Evolutionary conservation across 2,329 filamentous ascomycete species (phyloP), one percentile per base, ranked within the genome.

Genomic region (Scopulariopsis brevicaulis): DNA sequence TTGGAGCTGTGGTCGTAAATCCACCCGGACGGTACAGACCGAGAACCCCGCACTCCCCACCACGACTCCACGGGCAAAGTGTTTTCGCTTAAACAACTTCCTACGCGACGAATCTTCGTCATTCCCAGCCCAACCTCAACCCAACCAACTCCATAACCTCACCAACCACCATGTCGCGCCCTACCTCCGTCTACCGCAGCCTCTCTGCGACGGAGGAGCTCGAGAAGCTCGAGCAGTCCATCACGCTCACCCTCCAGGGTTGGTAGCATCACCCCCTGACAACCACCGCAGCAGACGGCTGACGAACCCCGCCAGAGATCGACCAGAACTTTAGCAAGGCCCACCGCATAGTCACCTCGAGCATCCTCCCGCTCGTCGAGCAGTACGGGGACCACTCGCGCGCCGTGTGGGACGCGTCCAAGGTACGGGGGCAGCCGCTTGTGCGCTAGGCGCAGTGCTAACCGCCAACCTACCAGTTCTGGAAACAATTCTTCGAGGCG

Each of bases 401-500:
- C 62, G 85, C 91, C 54, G 93, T 99, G 1, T 99, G 94, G 94
- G 92, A 97, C 65, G 91, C 92, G 24, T 96, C 93, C 58, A 96
- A 96, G 83, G 90, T 93, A 59, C 25, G 65, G 14, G 37, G 58
- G 25, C 15, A 57, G 12, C 15, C 15, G 43, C 24, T 2, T 20
- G 46, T 15, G 24, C 37, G 3, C 28, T 50, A 34, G 22, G 22
- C 8, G 46, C 14, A 40, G 18, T 25, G 28, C 59, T 60, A 14
- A 61, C 37, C 55, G 32, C 60, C 62, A 43, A 59, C 43, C 37
- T 1, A 58, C 14, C 67, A 95, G 89, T 99, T 99, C 73, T 99
- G 94, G 94, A 99, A 99, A 73, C 92, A 97, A 76, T 99, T 99
- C 77, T 99, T 99, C 73, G 94, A 99, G 74, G 91, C 94, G 40